Percentiles rank a stretch among this genome's conserved stretches.
These are phyloP conservation scores for Metschnikowia shivogae DNA, from an alignment of 805 yeast species.

Conservation along the genomic window DNA sequence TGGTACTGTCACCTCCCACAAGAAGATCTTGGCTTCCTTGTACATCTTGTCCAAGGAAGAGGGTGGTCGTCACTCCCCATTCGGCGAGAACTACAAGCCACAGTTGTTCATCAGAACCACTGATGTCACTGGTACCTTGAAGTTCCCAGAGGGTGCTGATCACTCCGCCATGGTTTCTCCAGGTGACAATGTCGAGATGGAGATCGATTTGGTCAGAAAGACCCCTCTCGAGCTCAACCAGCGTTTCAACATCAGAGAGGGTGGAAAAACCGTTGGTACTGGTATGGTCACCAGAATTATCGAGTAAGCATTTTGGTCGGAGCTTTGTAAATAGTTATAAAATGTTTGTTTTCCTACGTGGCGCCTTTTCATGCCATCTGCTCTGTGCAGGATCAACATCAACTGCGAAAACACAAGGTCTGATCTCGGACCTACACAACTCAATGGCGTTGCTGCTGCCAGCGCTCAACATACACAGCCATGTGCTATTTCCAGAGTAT, in stretches of 20 bases:
- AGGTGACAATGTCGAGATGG: constrained; percentile 98
- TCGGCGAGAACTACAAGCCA: constrained; percentile 96
- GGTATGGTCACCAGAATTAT: constrained; percentile 93
- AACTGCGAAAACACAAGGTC: constrained; percentile 4
- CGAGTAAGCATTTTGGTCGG: constrained; percentile 39
- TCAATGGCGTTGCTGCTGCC: constrained; percentile 25
- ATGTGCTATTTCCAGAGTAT: constrained; percentile 22
- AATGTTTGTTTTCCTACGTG: constrained; percentile 2
- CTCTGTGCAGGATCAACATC: neutral
- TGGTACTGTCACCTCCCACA: constrained; percentile 86
- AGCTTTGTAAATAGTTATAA: constrained; percentile 4
- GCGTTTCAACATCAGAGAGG: constrained; percentile 99
- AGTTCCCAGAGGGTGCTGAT: constrained; percentile 83
- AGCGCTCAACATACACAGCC: constrained; percentile 28
- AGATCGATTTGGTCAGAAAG: constrained; percentile 82
- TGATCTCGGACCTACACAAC: neutral
- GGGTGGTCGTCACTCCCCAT: constrained; percentile 99
- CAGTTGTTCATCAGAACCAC: constrained; percentile 96
- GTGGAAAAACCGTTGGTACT: constrained; percentile 98
- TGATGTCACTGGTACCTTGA: constrained; percentile 85
- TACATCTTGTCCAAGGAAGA: constrained; percentile 93
- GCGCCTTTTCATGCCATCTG: neutral
- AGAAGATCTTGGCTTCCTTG: constrained; percentile 88
- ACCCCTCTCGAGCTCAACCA: constrained; percentile 94
- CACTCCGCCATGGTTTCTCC: constrained; percentile 91